A percentile compares a stretch with the other conserved stretches of the same genome.
phyloP scores from a whole-genome alignment of 2,329 filamentous ascomycete species.

The Colletotrichum somersetense region DNA sequence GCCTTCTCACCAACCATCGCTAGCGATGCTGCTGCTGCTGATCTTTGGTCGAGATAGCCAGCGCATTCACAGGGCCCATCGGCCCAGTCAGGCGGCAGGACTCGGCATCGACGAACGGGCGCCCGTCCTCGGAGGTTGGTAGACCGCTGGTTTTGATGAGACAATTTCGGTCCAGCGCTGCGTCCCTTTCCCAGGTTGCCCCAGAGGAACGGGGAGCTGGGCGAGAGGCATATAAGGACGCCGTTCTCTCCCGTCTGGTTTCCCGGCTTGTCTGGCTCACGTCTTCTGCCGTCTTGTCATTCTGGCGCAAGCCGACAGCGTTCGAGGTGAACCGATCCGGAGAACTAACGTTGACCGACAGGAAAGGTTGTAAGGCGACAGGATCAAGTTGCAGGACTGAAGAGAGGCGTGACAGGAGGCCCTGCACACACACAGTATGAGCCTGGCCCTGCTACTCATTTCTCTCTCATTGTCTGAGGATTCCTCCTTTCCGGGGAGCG shows the following conservation, averaged over 20 bases:
- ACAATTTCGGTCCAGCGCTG: slow-evolving; percentile 28
- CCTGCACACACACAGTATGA: slow-evolving; percentile 1
- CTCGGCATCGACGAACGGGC: slow-evolving; percentile 17
- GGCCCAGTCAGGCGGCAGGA: slow-evolving; percentile 16
- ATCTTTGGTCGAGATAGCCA: slow-evolving; percentile 15
- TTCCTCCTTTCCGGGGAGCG: slow-evolving; percentile 10
- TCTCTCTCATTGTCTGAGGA: slow-evolving; percentile 4
- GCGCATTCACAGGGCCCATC: slow-evolving; percentile 2
- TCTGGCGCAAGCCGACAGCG: not conserved
- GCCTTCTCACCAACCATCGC: slow-evolving; percentile 25
- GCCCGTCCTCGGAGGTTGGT: not conserved
- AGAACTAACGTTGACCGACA: not conserved
- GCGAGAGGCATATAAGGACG: slow-evolving; percentile 22
- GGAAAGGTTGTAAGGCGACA: not conserved
- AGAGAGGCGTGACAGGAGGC: not conserved
- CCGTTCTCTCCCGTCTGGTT: slow-evolving; percentile 7
- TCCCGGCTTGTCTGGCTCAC: not conserved
- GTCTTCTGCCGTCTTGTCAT: not conserved
- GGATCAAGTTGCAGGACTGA: not conserved
- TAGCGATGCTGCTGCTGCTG: slow-evolving; percentile 3
- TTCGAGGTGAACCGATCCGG: not conserved
- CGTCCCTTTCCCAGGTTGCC: not conserved
- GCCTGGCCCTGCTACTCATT: slow-evolving; percentile 12
- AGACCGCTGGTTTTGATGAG: slow-evolving; percentile 30
- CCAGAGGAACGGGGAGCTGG: not conserved